These are phyloP conservation scores for Lactarius vividus DNA, from an alignment of 768 basidiomycete species.

Conservation along the genomic window DNA sequence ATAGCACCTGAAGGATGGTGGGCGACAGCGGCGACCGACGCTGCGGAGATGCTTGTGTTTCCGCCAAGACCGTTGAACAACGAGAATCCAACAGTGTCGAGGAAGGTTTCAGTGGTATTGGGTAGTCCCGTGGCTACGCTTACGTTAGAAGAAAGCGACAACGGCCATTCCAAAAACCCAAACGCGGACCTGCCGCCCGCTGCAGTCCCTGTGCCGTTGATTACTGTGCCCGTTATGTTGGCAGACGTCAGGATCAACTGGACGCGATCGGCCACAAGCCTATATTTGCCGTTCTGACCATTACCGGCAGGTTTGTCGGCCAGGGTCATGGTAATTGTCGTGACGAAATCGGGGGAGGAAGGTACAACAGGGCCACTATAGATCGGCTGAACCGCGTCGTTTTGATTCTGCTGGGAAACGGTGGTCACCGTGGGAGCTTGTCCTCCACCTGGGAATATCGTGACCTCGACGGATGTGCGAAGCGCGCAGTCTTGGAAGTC, in stretches of 20 bases:
- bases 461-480: conserved; percentile 80
- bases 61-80: conserved; percentile 63
- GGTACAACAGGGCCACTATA: conserved; percentile 87
- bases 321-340: conserved; percentile 73
- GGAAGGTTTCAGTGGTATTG: conserved; percentile 65
- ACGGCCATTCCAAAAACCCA: conserved; percentile 89
- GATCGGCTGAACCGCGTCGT: conserved; percentile 59
- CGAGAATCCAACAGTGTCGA: conserved; percentile 61
- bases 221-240: conserved; percentile 36
- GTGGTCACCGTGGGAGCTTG: conserved; percentile 63
- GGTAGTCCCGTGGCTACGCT: conserved; percentile 63
- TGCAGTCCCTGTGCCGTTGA: conserved; percentile 36
- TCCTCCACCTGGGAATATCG: conserved; percentile 74
- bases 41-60: conserved; percentile 37
- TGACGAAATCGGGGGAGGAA: conserved; percentile 64
- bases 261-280: conserved; percentile 84
- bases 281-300: conserved; percentile 66
- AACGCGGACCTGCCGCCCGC: conserved; percentile 50
- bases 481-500: conserved; percentile 73
- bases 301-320: conserved; percentile 60
- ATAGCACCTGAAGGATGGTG: conserved; percentile 64
- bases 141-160: conserved; percentile 41
- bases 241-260: conserved; percentile 71
- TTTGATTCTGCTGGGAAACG: conserved; percentile 66
- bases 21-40: conserved; percentile 52